Conservation (phyloP, 345 rosid species). For the Euphorbia pulcherrima region DNA sequence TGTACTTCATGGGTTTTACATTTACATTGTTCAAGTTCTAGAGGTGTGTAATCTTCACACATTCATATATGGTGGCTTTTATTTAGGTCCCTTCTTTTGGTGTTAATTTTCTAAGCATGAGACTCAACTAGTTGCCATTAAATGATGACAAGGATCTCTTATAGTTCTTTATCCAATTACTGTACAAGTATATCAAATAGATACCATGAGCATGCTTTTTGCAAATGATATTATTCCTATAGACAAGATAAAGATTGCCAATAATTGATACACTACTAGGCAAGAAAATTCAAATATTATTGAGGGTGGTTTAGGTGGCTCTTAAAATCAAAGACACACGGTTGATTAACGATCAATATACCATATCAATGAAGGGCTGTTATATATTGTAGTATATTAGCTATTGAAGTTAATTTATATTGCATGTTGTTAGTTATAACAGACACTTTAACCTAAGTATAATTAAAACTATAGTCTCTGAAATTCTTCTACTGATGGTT, state of each 20-base stretch:
- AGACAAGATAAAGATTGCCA: background rate
- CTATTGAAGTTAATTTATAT: background rate
- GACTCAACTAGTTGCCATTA: background rate
- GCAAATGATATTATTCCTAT: background rate
- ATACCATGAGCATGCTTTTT: background rate
- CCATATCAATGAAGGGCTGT: background rate
- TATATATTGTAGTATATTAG: no score
- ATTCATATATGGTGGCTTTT: background rate
- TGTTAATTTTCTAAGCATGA: background rate
- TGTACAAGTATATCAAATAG: background rate
- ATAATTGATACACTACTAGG: background rate
- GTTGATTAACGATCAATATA: background rate
- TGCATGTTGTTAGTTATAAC: background rate
- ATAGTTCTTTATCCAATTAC: background rate
- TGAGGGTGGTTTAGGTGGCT: background rate
- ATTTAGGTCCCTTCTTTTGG: background rate
- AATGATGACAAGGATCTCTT: background rate
- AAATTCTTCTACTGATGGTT: no score
- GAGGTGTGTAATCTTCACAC: background rate
- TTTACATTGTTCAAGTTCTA: background rate
- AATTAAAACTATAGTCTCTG: no score
- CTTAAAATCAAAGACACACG: background rate
- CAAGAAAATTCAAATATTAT: background rate
- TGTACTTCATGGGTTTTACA: background rate
- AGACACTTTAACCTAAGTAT: background rate